Percentiles rank a stretch among this genome's conserved stretches.
Conservation (phyloP, 257 asterid genomes). For the Solanum megistacrolobum region DNA sequence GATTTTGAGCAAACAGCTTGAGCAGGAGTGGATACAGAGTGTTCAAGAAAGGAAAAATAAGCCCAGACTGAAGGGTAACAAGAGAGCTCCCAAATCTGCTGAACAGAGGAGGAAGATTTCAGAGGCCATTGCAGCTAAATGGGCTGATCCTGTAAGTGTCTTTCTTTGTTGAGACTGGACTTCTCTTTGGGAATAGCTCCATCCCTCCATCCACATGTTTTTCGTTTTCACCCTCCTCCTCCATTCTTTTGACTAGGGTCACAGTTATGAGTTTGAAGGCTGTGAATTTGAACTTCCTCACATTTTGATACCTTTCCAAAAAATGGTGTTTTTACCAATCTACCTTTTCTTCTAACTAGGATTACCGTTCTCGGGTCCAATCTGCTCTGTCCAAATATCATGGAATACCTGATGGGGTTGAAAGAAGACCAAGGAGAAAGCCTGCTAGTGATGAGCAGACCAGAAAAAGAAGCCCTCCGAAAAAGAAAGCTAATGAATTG, state of each 20-base stretch:
- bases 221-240: neutral
- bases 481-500: slow-evolving; percentile 21
- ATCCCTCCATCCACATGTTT: neutral
- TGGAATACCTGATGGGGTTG: slow-evolving; percentile 43
- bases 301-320: neutral
- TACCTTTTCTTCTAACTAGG: slow-evolving; percentile 24
- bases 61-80: slow-evolving; percentile 53
- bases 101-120: slow-evolving; percentile 89
- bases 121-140: slow-evolving; percentile 82
- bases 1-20: slow-evolving; percentile 42
- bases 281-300: neutral
- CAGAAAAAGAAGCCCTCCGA: slow-evolving; percentile 23
- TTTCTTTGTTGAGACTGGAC: neutral
- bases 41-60: slow-evolving; percentile 45
- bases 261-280: neutral
- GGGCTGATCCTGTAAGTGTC: slow-evolving; percentile 90
- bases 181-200: neutral
- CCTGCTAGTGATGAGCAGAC: slow-evolving; percentile 36
- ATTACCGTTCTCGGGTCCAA: slow-evolving; percentile 56
- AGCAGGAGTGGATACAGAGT: slow-evolving; percentile 60
- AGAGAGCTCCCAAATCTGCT: slow-evolving; percentile 81
- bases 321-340: neutral
- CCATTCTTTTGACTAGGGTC: neutral
- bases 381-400: slow-evolving; percentile 61
- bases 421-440: slow-evolving; percentile 53